A percentile compares a stretch with the other conserved stretches of the same genome.
These are phyloP conservation scores for Lipomyces orientalis DNA, from an alignment of 805 yeast genomes.

Conservation along the genomic window DNA sequence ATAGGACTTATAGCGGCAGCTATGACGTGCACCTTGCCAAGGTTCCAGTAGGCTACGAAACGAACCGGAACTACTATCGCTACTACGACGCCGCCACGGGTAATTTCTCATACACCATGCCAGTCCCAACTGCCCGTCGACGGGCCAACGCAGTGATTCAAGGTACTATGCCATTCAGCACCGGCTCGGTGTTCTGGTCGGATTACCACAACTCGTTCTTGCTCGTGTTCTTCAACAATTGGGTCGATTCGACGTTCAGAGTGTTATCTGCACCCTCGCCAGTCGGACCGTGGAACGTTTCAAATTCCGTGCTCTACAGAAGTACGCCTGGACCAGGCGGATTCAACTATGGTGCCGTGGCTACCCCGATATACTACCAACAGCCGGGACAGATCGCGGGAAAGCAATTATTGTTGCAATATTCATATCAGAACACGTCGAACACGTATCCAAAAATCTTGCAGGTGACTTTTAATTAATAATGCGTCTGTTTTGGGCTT, in stretches of 20 bases:
- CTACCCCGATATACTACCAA: conserved; percentile 18
- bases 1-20: background rate
- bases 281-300: conserved; percentile 16
- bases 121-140: conserved; percentile 19
- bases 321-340: conserved; percentile 16
- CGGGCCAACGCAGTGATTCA: conserved; percentile 18
- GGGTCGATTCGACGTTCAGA: conserved; percentile 18
- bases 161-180: conserved; percentile 17
- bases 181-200: conserved; percentile 22
- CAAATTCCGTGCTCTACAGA: conserved; percentile 7
- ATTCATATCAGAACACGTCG: conserved; percentile 19
- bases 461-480: conserved; percentile 9
- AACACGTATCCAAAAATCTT: conserved; percentile 8
- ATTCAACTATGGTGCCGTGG: conserved; percentile 19
- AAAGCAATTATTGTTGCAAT: conserved; percentile 8
- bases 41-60: conserved; percentile 6
- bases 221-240: conserved; percentile 19
- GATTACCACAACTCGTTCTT: conserved; percentile 20
- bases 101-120: conserved; percentile 6
- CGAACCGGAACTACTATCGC: background rate
- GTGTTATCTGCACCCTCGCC: conserved; percentile 14
- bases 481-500: background rate
- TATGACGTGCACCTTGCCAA: conserved; percentile 24
- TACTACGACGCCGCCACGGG: conserved; percentile 13
- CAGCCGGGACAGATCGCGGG: conserved; percentile 10